Percentiles rank a stretch among this genome's conserved stretches.
Conservation (phyloP, 805 yeast species). For the Yarrowia sp. region DNA sequence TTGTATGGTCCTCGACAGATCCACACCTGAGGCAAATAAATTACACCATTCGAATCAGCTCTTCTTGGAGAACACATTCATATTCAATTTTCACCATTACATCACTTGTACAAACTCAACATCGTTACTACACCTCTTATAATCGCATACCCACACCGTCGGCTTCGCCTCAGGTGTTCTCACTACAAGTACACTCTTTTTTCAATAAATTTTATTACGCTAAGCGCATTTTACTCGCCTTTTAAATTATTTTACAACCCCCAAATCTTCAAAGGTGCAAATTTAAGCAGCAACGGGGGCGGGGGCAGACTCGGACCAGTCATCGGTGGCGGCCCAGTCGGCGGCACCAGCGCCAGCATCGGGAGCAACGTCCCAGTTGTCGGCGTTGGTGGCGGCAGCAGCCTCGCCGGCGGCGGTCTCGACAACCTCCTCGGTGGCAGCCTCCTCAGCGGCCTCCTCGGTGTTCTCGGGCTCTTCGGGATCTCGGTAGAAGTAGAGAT, state of each 20-base stretch:
- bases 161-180: too few relatives aligned
- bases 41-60: too few relatives aligned
- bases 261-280: slow-evolving; percentile 15
- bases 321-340: slow-evolving; percentile 62
- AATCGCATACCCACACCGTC: too few relatives aligned
- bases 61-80: too few relatives aligned
- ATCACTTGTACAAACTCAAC: too few relatives aligned
- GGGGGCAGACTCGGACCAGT: slow-evolving; percentile 54
- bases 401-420: slow-evolving; percentile 79
- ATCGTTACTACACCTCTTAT: too few relatives aligned
- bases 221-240: slow-evolving; percentile 29
- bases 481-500: slow-evolving; percentile 99
- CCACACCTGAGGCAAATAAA: too few relatives aligned
- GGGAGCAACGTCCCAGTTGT: slow-evolving; percentile 56
- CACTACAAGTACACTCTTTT: not conserved
- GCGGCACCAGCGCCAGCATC: slow-evolving; percentile 61
- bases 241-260: slow-evolving; percentile 39
- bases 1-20: too few relatives aligned
- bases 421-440: slow-evolving; percentile 67
- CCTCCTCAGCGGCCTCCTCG: slow-evolving; percentile 70
- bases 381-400: slow-evolving; percentile 59
- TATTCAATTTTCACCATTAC: too few relatives aligned
- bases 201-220: slow-evolving; percentile 37
- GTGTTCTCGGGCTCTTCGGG: slow-evolving; percentile 96
- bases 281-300: slow-evolving; percentile 46